A percentile compares a stretch with the other conserved stretches of the same genome.
Conservation (phyloP, 495 filamentous ascomycete genomes). For the Neurospora sp. region DNA sequence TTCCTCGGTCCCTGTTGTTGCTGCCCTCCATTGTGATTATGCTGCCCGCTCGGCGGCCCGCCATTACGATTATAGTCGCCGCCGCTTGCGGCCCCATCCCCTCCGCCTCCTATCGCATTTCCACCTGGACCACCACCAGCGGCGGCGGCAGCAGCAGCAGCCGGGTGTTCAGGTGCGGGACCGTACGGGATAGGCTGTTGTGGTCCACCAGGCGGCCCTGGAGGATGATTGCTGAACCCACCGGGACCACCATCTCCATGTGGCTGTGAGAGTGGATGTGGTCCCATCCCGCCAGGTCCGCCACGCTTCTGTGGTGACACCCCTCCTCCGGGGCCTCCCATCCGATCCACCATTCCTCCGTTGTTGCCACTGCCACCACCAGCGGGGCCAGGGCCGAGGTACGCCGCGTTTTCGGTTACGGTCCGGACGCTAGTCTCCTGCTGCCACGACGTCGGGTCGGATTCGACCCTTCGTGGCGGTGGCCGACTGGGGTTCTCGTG, state of each 20-base stretch:
- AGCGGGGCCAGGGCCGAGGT: slow-evolving; percentile 12
- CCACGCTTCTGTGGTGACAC: slow-evolving; percentile 35
- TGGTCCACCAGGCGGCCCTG: background rate
- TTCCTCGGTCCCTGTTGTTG: slow-evolving; percentile 15
- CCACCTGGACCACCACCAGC: background rate
- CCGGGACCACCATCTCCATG: slow-evolving; percentile 14
- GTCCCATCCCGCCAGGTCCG: background rate
- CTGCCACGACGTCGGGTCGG: slow-evolving; percentile 67
- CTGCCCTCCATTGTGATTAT: background rate
- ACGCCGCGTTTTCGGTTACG: slow-evolving; percentile 49
- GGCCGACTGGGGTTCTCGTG: slow-evolving; percentile 37
- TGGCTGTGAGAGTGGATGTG: background rate
- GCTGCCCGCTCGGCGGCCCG: background rate
- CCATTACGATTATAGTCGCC: background rate
- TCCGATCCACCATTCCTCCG: background rate
- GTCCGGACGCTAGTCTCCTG: slow-evolving; percentile 74
- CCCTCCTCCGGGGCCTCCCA: slow-evolving; percentile 5
- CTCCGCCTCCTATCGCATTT: background rate
- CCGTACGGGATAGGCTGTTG: background rate
- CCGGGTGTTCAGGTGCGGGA: background rate
- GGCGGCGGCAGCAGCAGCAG: background rate
- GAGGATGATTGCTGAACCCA: slow-evolving; percentile 10
- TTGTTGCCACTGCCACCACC: background rate
- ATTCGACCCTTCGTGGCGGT: slow-evolving; percentile 54
- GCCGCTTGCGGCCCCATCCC: background rate